phyloP scores from a whole-genome alignment of 164 flowering plant genomes.

The Umbellularia californica region DNA sequence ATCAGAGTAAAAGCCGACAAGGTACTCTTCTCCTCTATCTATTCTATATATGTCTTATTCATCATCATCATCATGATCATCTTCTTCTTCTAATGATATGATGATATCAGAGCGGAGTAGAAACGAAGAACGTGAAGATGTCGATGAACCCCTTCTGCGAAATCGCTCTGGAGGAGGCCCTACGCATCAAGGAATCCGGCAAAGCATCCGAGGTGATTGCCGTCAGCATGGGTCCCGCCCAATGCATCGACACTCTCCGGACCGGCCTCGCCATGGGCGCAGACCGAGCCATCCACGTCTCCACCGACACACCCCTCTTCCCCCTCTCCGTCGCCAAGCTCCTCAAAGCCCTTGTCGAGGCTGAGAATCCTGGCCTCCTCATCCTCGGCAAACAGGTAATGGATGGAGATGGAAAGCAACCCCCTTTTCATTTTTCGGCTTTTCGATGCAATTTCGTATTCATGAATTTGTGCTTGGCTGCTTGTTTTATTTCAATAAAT shows the following conservation, averaged over 20 bases:
- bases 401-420: background rate
- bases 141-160: slow-evolving; percentile 99
- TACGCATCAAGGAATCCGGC: slow-evolving; percentile 75
- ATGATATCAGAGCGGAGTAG: slow-evolving; percentile 63
- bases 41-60: background rate
- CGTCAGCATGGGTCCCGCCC: slow-evolving; percentile 79
- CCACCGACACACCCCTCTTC: slow-evolving; percentile 29
- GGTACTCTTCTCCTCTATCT: slow-evolving; percentile 29
- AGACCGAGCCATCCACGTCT: slow-evolving; percentile 91
- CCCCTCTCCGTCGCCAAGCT: slow-evolving; percentile 87
- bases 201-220: slow-evolving; percentile 84
- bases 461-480: too few relatives aligned
- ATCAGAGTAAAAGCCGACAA: slow-evolving; percentile 93
- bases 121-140: slow-evolving; percentile 87
- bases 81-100: slow-evolving; percentile 1
- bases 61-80: background rate
- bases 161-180: slow-evolving; percentile 90
- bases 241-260: slow-evolving; percentile 82
- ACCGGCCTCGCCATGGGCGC: slow-evolving; percentile 98
- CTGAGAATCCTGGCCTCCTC: slow-evolving; percentile 74
- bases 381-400: slow-evolving; percentile 91
- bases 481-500: too few relatives aligned
- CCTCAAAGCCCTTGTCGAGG: slow-evolving; percentile 62
- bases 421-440: background rate
- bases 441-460: background rate